phyloP scores from a whole-genome alignment of 305 asterid species.

The Fraxinus albicans region DNA sequence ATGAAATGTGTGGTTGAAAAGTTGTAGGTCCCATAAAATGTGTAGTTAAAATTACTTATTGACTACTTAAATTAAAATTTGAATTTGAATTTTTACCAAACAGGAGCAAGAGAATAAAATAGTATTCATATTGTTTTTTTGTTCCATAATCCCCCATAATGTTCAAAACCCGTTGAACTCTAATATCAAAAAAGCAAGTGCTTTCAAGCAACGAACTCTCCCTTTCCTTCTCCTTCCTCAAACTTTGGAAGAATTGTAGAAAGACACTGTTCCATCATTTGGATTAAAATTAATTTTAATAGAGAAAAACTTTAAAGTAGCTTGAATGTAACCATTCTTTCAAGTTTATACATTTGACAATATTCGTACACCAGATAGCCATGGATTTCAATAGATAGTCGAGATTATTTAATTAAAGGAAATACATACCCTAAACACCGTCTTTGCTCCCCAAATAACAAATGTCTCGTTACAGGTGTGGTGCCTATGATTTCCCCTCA shows the following conservation, averaged over 20 bases:
- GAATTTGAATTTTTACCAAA: background rate
- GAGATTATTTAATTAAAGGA: background rate
- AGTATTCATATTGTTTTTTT: background rate
- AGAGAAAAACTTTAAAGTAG: background rate
- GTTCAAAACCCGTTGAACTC: background rate
- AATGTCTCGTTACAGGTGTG: slow-evolving; percentile 87
- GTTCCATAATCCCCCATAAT: background rate
- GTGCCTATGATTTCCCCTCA: slow-evolving; percentile 94
- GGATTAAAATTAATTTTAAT: background rate
- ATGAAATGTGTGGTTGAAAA: too few species aligned
- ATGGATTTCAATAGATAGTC: background rate
- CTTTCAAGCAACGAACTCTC: background rate
- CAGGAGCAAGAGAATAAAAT: background rate
- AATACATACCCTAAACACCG: slow-evolving; percentile 70
- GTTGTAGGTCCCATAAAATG: too few species aligned
- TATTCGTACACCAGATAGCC: background rate
- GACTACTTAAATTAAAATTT: too few species aligned
- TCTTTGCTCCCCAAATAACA: slow-evolving; percentile 93
- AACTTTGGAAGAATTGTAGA: background rate
- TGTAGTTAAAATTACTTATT: too few species aligned
- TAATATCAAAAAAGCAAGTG: background rate
- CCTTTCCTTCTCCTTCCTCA: slow-evolving; percentile 5
- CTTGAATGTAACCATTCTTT: background rate
- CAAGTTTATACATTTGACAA: background rate
- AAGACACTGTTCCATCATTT: slow-evolving; percentile 9